phyloP scores from a whole-genome alignment of 331 rosid genomes.

The Malus hybrid region DNA sequence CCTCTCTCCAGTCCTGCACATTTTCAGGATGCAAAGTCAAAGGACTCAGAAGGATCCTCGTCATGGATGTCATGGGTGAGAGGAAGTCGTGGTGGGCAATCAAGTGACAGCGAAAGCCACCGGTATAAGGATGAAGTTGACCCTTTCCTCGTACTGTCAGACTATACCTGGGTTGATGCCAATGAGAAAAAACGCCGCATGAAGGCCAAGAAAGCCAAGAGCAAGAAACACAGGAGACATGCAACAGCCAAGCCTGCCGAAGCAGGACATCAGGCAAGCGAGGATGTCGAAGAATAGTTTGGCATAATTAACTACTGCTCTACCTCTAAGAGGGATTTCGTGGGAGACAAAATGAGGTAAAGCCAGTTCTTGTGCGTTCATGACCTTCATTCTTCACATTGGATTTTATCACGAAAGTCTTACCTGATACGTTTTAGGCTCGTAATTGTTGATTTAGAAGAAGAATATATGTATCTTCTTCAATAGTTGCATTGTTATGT shows the following conservation, averaged over 20 bases:
- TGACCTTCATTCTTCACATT: constrained; percentile 51
- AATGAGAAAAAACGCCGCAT: constrained; percentile 88
- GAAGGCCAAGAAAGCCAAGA: constrained; percentile 90
- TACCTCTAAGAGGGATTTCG: constrained; percentile 22
- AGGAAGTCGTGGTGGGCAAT: constrained; percentile 82
- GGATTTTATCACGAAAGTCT: constrained; percentile 35
- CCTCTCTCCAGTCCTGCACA: constrained; percentile 97
- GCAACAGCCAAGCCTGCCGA: constrained; percentile 47
- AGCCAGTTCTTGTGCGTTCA: constrained; percentile 30
- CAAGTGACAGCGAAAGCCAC: constrained; percentile 79
- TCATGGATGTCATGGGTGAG: constrained; percentile 99
- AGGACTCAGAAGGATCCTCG: constrained; percentile 72
- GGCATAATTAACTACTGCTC: constrained; percentile 1
- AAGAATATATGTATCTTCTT: constrained; percentile 28
- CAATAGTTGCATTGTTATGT: constrained; percentile 47
- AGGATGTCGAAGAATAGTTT: constrained; percentile 55
- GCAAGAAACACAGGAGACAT: constrained; percentile 69
- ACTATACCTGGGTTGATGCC: constrained; percentile 92
- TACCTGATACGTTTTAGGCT: constrained; percentile 49
- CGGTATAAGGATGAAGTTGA: constrained; percentile 77
- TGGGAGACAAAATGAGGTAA: constrained; percentile 35
- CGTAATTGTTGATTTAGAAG: constrained; percentile 33
- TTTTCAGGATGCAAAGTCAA: constrained; percentile 88
- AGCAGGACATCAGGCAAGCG: constrained; percentile 48
- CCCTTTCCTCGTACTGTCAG: constrained; percentile 85